Conservation (phyloP, 1,139 yeast species). For the Pichia sp. region DNA sequence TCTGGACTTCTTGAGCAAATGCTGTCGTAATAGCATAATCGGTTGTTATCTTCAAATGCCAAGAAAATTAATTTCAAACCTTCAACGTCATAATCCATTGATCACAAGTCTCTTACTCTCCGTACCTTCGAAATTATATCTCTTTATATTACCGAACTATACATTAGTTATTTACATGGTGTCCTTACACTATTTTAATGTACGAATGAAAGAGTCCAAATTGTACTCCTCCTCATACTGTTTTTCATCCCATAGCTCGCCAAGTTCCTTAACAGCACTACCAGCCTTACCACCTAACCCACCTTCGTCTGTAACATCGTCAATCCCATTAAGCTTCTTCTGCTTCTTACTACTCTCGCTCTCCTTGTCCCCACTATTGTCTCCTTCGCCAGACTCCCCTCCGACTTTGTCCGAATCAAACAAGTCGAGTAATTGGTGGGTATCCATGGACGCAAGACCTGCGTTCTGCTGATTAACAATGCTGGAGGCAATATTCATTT, state of each 20-base stretch:
- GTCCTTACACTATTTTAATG: constrained; percentile 36
- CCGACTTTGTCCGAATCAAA: constrained; percentile 64
- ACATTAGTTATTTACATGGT: neutral
- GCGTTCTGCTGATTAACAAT: constrained; percentile 95
- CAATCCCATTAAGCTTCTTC: constrained; percentile 6
- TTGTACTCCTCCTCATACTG: constrained; percentile 97
- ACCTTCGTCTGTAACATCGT: constrained; percentile 51
- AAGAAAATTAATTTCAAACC: no score
- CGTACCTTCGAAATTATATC: no score
- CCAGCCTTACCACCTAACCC: constrained; percentile 64
- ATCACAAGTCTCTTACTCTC: no score
- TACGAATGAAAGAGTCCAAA: constrained; percentile 85
- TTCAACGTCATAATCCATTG: no score
- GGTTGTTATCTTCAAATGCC: no score
- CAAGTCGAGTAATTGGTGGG: constrained; percentile 86
- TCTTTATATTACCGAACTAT: neutral
- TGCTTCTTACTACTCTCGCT: constrained; percentile 20
- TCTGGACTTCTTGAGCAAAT: no score
- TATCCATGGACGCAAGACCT: constrained; percentile 93
- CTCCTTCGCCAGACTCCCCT: constrained; percentile 3
- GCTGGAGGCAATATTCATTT: constrained; percentile 94
- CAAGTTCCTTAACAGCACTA: constrained; percentile 77
- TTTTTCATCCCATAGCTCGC: constrained; percentile 94
- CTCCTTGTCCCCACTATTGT: constrained; percentile 3
- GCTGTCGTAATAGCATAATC: no score